Evolutionary conservation across 495 filamentous ascomycete genomes (phyloP).

Genomic region (Tuber magnatum): DNA sequence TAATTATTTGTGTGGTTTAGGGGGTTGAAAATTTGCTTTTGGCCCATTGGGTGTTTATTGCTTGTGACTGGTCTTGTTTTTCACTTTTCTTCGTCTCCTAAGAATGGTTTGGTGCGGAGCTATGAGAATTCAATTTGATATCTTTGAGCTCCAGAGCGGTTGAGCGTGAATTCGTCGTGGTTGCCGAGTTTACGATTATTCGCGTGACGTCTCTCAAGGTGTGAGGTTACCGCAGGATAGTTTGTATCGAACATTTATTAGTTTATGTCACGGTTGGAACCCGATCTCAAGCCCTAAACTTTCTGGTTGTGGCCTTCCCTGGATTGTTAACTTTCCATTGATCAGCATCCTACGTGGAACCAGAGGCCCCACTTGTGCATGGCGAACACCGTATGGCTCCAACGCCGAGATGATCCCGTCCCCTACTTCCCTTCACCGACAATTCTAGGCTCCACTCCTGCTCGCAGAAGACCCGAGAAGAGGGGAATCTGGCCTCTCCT

Average conservation of each 20-base stretch:
- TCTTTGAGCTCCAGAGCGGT: background rate
- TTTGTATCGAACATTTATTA: background rate
- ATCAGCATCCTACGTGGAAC: background rate
- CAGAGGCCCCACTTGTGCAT: background rate
- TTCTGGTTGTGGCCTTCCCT: background rate
- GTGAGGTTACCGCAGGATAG: background rate
- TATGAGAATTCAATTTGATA: background rate
- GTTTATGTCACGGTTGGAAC: background rate
- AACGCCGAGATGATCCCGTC: background rate
- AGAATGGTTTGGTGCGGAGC: background rate
- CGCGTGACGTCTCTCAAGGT: background rate
- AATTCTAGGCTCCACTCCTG: background rate
- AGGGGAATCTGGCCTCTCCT: background rate
- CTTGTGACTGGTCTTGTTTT: slow-evolving; percentile 1
- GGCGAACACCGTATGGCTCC: background rate
- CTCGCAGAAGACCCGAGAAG: background rate
- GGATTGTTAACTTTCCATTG: background rate
- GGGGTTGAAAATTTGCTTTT: background rate
- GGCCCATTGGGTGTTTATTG: background rate
- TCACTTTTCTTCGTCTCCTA: background rate
- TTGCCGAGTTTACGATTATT: background rate
- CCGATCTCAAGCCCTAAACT: background rate
- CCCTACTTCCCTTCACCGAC: background rate
- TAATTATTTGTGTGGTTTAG: background rate
- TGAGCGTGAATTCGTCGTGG: background rate